Evolutionary conservation across 2,329 filamentous ascomycete species (phyloP).

Genomic region (Zymoseptoria crescenta): DNA sequence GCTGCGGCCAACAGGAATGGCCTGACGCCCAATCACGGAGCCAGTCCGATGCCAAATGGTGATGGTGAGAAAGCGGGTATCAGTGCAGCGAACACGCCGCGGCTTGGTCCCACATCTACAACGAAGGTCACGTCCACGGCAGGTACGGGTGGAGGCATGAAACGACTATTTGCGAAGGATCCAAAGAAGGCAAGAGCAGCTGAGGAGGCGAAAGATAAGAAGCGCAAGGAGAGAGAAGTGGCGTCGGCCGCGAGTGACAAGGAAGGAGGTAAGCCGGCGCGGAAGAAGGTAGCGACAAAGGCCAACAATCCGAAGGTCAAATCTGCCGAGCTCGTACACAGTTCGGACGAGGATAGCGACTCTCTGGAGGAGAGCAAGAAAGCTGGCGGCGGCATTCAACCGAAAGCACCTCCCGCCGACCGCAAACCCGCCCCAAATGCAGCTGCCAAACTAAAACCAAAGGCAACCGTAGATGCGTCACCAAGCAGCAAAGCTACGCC

Average conservation of each 20-base stretch:
- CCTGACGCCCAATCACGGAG: conserved; percentile 21
- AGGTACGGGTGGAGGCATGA: conserved; percentile 25
- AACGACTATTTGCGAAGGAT: conserved; percentile 37
- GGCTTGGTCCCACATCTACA: conserved; percentile 19
- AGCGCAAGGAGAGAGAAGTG: conserved; percentile 35
- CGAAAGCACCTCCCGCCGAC: conserved; percentile 12
- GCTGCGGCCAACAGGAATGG: conserved; percentile 22
- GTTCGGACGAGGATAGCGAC: conserved; percentile 34
- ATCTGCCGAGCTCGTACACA: conserved; percentile 47
- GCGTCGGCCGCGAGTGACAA: conserved; percentile 23
- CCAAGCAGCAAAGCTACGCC: conserved; percentile 17
- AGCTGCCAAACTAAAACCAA: conserved; percentile 14
- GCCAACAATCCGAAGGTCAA: conserved; percentile 41
- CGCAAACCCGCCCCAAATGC: conserved; percentile 10
- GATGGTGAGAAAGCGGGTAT: conserved; percentile 16
- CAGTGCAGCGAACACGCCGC: conserved; percentile 23
- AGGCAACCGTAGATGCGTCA: conserved; percentile 8
- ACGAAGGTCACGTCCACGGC: conserved; percentile 20
- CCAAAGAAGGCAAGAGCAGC: conserved; percentile 34
- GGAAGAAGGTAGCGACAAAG: conserved; percentile 20
- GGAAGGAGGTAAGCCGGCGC: conserved; percentile 22
- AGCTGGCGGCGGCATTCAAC: conserved; percentile 18
- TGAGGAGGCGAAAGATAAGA: conserved; percentile 40
- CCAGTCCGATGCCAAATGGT: conserved; percentile 24
- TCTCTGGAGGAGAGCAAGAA: conserved; percentile 27